phyloP scores from a whole-genome alignment of 1,284 basidiomycete genomes.

The Macrocybe sp. region DNA sequence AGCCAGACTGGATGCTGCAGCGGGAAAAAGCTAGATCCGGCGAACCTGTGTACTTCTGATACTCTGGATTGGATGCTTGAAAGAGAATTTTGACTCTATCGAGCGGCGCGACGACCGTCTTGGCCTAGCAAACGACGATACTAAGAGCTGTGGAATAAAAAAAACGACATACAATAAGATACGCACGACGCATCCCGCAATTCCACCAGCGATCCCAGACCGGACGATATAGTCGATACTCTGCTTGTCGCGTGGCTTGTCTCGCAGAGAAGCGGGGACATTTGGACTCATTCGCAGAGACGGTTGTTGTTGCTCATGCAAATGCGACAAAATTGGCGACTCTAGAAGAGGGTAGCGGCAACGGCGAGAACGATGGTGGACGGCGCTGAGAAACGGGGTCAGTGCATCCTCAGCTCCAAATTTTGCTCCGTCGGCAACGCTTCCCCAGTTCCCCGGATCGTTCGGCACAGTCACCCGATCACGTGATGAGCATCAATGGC shows the following conservation, averaged over 20 bases:
- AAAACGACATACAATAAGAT: conserved; percentile 5
- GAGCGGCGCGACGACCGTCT: conserved; percentile 94
- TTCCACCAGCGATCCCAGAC: conserved; percentile 86
- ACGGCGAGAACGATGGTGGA: no score
- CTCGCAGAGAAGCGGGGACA: conserved; percentile 43
- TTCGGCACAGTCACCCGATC: not conserved
- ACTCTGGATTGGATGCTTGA: conserved; percentile 96
- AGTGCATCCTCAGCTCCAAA: conserved; percentile 1
- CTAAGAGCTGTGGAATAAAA: conserved; percentile 10
- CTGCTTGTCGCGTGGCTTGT: conserved; percentile 67
- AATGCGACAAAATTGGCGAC: conserved; percentile 1
- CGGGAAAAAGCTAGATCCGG: conserved; percentile 12
- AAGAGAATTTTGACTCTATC: conserved; percentile 99
- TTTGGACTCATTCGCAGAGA: conserved; percentile 56
- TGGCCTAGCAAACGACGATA: conserved; percentile 56
- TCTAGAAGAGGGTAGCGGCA: not conserved
- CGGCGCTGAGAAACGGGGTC: no score
- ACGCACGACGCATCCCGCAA: conserved; percentile 91
- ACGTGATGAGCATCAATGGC: conserved; percentile 1
- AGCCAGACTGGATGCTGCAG: conserved; percentile 3
- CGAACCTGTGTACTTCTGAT: conserved; percentile 85
- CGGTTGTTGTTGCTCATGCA: conserved; percentile 15
- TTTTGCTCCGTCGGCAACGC: conserved; percentile 7
- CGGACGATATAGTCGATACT: conserved; percentile 74
- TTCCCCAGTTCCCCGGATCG: not conserved